Percentiles rank a stretch among this genome's conserved stretches.
phyloP scores from a whole-genome alignment of 2,329 filamentous ascomycete species.

The Venturia pyrina region DNA sequence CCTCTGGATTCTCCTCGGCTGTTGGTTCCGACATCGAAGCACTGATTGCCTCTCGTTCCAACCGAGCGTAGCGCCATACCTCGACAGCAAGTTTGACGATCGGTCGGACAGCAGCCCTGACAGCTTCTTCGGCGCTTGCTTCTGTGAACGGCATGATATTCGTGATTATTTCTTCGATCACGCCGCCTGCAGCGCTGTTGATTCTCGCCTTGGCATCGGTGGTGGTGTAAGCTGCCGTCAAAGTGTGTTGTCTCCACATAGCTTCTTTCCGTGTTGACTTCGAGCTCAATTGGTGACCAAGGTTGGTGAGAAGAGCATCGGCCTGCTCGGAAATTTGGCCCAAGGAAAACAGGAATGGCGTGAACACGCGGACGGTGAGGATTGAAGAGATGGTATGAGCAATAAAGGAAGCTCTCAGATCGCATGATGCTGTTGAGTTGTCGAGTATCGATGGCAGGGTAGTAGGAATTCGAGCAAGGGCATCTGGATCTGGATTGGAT shows the following conservation, averaged over 20 bases:
- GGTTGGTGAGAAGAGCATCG: slow-evolving; percentile 44
- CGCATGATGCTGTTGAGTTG: slow-evolving; percentile 41
- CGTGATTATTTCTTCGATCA: slow-evolving; percentile 47
- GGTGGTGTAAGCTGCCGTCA: slow-evolving; percentile 47
- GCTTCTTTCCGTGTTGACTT: slow-evolving; percentile 48
- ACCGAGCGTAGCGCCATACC: slow-evolving; percentile 47
- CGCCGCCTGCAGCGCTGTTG: slow-evolving; percentile 43
- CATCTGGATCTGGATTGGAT: slow-evolving; percentile 39
- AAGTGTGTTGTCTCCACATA: slow-evolving; percentile 48
- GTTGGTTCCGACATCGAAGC: slow-evolving; percentile 38
- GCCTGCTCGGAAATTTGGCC: slow-evolving; percentile 45
- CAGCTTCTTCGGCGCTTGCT: slow-evolving; percentile 32
- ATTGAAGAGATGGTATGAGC: slow-evolving; percentile 47
- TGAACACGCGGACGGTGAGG: slow-evolving; percentile 46
- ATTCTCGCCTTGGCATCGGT: slow-evolving; percentile 47
- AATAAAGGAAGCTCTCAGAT: slow-evolving; percentile 44
- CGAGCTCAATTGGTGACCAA: slow-evolving; percentile 45
- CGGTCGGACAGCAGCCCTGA: slow-evolving; percentile 40
- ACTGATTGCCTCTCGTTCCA: slow-evolving; percentile 46
- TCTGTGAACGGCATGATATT: slow-evolving; percentile 40
- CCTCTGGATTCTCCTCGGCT: slow-evolving; percentile 23
- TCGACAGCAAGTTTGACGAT: slow-evolving; percentile 50
- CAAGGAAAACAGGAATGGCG: slow-evolving; percentile 48
- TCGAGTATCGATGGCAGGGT: slow-evolving; percentile 45
- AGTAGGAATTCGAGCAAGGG: slow-evolving; percentile 41